phyloP scores from a whole-genome alignment of 2,329 filamentous ascomycete genomes.

The Endocalyx cinctus region DNA sequence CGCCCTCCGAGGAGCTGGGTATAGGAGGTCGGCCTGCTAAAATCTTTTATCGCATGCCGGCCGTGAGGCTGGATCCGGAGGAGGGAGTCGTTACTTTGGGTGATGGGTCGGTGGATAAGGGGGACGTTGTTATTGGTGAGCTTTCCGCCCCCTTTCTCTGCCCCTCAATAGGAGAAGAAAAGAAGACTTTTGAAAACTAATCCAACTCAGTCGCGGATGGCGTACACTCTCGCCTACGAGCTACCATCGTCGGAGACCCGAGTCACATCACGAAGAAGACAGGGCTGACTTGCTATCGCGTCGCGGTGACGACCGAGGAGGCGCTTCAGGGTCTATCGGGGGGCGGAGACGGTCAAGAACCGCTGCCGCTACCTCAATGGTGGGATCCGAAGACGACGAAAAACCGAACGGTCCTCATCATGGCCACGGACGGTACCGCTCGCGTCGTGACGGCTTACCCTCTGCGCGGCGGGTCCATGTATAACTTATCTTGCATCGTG shows the following conservation, averaged over 20 bases:
- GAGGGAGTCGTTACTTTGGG: conserved; percentile 15
- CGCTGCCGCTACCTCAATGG: conserved; percentile 15
- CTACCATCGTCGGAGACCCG: conserved; percentile 10
- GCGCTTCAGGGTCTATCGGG: conserved; percentile 14
- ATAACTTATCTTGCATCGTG: conserved; percentile 20
- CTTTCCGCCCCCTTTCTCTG: too few species aligned
- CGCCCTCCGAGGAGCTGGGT: conserved; percentile 15
- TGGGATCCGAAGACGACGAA: conserved; percentile 11
- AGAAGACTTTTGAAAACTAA: not conserved
- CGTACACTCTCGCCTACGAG: conserved; percentile 19
- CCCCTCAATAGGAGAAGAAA: too few species aligned
- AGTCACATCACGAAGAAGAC: conserved; percentile 13
- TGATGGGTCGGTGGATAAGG: conserved; percentile 15
- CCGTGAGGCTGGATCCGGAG: conserved; percentile 14
- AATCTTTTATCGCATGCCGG: conserved; percentile 14
- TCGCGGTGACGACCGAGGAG: conserved; percentile 14
- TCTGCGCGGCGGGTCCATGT: conserved; percentile 12
- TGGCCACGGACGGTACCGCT: conserved; percentile 14
- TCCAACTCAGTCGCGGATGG: conserved; percentile 15
- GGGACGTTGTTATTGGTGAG: conserved; percentile 18
- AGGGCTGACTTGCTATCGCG: conserved; percentile 18
- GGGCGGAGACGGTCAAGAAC: too few species aligned
- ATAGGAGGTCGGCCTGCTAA: conserved; percentile 13
- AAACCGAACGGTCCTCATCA: conserved; percentile 10
- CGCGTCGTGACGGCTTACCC: conserved; percentile 16